phyloP scores from a whole-genome alignment of 2,329 filamentous ascomycete species.

The Fusarium hainanense region DNA sequence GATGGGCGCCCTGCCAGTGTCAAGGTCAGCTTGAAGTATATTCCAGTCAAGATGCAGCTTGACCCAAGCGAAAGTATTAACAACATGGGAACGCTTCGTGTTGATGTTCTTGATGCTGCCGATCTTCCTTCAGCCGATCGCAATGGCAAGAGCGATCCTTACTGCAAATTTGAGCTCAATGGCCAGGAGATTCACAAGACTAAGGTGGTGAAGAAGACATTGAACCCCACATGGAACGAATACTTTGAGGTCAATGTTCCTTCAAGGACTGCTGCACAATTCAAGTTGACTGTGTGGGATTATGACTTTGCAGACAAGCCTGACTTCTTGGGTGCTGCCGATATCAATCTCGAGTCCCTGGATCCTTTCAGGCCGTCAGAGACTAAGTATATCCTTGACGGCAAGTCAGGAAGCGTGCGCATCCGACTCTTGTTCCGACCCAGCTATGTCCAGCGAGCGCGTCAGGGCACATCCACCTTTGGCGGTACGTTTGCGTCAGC shows the following conservation, averaged over 20 bases:
- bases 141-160: slow-evolving; percentile 97
- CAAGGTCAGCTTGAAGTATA: slow-evolving; percentile 92
- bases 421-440: slow-evolving; percentile 92
- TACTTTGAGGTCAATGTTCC: slow-evolving; percentile 87
- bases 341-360: slow-evolving; percentile 80
- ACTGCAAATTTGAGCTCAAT: slow-evolving; percentile 93
- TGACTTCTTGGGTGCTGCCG: slow-evolving; percentile 83
- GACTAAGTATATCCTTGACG: slow-evolving; percentile 79
- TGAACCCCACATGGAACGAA: slow-evolving; percentile 95
- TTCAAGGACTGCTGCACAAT: slow-evolving; percentile 85
- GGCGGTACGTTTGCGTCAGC: slow-evolving; percentile 86
- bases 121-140: slow-evolving; percentile 94
- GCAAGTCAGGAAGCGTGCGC: slow-evolving; percentile 86
- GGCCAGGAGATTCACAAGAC: slow-evolving; percentile 94
- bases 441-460: slow-evolving; percentile 85
- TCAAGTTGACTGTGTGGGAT: slow-evolving; percentile 86
- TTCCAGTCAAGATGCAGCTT: slow-evolving; percentile 92
- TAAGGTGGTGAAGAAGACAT: slow-evolving; percentile 95
- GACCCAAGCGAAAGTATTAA: slow-evolving; percentile 98
- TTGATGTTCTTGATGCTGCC: slow-evolving; percentile 88
- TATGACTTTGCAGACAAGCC: slow-evolving; percentile 98
- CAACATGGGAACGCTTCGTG: slow-evolving; percentile 94
- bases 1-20: slow-evolving; percentile 78
- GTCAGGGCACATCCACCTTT: slow-evolving; percentile 93
- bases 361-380: slow-evolving; percentile 88